Evolutionary conservation across 805 yeast genomes (phyloP).

Genomic region (Saturnispora gosingensis): DNA sequence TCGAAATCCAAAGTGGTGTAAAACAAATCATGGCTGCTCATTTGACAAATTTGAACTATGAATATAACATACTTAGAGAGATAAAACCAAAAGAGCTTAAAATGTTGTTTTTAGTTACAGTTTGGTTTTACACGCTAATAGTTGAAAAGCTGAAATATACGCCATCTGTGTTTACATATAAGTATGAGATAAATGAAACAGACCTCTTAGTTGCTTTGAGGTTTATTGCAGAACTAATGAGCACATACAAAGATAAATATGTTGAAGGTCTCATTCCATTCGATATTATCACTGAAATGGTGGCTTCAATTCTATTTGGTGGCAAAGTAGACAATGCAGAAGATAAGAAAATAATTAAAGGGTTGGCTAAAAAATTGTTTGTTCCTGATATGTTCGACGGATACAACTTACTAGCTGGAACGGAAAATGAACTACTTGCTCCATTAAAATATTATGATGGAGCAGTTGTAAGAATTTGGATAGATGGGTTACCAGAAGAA

Average conservation of each 20-base stretch:
- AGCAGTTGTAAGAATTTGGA: constrained; percentile 35
- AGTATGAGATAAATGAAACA: constrained; percentile 64
- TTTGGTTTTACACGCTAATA: constrained; percentile 65
- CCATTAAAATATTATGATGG: constrained; percentile 37
- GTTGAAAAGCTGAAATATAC: constrained; percentile 48
- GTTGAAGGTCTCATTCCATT: not conserved
- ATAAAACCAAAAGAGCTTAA: constrained; percentile 34
- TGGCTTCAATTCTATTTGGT: constrained; percentile 44
- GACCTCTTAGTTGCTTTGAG: constrained; percentile 48
- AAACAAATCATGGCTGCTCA: constrained; percentile 32
- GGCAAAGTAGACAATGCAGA: constrained; percentile 41
- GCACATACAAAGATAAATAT: not conserved
- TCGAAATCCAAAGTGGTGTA: constrained; percentile 58
- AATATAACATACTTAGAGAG: constrained; percentile 7
- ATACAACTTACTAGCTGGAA: not conserved
- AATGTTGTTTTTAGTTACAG: constrained; percentile 42
- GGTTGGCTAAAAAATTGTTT: constrained; percentile 33
- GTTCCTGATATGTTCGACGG: constrained; percentile 27
- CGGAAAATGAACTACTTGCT: constrained; percentile 10
- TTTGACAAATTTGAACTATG: constrained; percentile 7
- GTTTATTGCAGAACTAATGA: constrained; percentile 37
- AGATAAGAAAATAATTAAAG: constrained; percentile 33
- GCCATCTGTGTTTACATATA: constrained; percentile 53
- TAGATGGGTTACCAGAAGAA: constrained; percentile 41
- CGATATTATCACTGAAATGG: not conserved